Conservation (phyloP, 2,329 filamentous ascomycete genomes). For the Raffaelea arxii region DNA sequence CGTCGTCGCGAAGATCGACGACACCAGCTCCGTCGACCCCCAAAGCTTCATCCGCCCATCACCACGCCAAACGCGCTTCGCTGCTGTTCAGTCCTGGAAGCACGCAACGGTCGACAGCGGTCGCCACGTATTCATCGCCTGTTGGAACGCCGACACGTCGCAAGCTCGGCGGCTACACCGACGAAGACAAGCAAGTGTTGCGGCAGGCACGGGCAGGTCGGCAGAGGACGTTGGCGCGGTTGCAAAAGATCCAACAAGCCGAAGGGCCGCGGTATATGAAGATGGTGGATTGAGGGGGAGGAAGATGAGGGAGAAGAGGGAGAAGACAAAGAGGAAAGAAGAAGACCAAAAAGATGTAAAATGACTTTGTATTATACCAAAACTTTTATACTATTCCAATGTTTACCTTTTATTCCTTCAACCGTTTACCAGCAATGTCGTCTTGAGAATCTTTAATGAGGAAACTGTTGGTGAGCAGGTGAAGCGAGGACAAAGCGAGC, state of each 20-base stretch:
- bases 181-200: conserved; percentile 46
- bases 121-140: conserved; percentile 24
- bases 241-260: conserved; percentile 28
- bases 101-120: conserved; percentile 25
- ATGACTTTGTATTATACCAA: no score
- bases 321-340: not conserved
- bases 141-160: conserved; percentile 40
- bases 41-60: conserved; percentile 11
- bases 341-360: no score
- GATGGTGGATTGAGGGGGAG: conserved; percentile 10
- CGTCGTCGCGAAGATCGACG: no score
- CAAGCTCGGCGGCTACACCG: conserved; percentile 52
- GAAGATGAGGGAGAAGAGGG: not conserved
- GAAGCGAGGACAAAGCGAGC: not conserved
- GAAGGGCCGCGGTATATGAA: conserved; percentile 22
- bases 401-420: conserved; percentile 39
- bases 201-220: conserved; percentile 41
- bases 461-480: conserved; percentile 51
- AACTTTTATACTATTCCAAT: not conserved
- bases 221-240: conserved; percentile 12
- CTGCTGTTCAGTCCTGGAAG: conserved; percentile 21
- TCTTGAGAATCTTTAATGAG: conserved; percentile 76
- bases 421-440: conserved; percentile 59
- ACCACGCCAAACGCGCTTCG: conserved; percentile 19
- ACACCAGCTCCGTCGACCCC: no score